These are phyloP conservation scores for Westerdykella aurantiaca DNA, from an alignment of 2,329 filamentous ascomycete species.

Conservation along the genomic window DNA sequence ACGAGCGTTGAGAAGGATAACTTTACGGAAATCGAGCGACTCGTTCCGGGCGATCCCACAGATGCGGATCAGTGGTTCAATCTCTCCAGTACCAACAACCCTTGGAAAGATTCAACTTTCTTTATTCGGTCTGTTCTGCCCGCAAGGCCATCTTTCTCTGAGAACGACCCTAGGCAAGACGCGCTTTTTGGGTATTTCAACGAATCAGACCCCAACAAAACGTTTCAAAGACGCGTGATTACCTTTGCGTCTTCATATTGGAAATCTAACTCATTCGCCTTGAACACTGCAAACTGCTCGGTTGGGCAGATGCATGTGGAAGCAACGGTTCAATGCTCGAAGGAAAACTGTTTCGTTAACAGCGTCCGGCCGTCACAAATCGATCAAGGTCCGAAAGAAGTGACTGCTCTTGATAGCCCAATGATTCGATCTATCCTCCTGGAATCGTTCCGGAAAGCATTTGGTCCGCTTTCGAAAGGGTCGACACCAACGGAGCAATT, in stretches of 20 bases:
- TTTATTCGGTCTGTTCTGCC: constrained; percentile 9
- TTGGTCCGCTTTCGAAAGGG: not conserved
- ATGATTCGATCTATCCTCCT: constrained; percentile 10
- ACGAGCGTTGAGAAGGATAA: constrained; percentile 3
- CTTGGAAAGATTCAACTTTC: constrained; percentile 3
- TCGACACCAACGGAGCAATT: constrained; percentile 18
- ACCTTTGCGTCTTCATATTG: no score
- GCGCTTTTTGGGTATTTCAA: not conserved
- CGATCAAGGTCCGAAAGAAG: constrained; percentile 9
- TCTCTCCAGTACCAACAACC: constrained; percentile 9
- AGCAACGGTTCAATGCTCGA: constrained; percentile 12
- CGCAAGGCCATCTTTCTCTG: no score
- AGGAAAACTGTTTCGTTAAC: constrained; percentile 7
- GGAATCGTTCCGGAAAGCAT: constrained; percentile 7
- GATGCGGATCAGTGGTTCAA: no score
- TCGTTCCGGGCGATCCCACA: constrained; percentile 16
- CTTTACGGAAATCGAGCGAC: constrained; percentile 11
- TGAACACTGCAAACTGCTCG: constrained; percentile 18
- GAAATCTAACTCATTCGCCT: not conserved
- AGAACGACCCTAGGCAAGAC: not conserved
- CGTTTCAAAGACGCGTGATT: no score
- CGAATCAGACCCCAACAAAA: no score
- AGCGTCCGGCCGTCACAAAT: constrained; percentile 14
- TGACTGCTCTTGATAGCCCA: no score
- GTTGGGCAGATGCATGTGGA: constrained; percentile 21